Conservation (phyloP, 768 basidiomycete species). For the Boletus insuetus region DNA sequence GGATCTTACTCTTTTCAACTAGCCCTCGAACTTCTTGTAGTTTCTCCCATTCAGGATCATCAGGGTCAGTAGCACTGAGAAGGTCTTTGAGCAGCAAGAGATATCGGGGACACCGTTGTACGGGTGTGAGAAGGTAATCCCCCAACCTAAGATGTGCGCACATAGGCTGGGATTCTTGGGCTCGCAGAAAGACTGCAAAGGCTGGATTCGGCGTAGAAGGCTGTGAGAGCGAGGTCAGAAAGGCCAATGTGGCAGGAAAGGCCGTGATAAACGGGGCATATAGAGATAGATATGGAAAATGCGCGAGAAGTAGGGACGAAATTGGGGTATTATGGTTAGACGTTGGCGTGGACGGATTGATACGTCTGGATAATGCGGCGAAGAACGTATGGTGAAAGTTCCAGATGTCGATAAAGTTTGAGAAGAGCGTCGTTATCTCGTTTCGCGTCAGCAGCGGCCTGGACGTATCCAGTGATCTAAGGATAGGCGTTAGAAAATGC, state of each 20-base stretch:
- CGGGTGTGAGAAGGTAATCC: conserved; percentile 84
- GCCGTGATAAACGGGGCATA: conserved; percentile 84
- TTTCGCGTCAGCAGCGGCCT: conserved; percentile 67
- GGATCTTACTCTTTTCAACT: conserved; percentile 65
- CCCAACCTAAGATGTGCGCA: conserved; percentile 75
- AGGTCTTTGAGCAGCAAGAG: conserved; percentile 81
- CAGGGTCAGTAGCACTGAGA: conserved; percentile 58
- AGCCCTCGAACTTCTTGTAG: conserved; percentile 59
- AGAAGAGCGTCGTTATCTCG: conserved; percentile 72
- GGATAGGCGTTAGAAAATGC: conserved; percentile 83
- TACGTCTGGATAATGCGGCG: conserved; percentile 50
- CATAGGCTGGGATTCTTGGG: conserved; percentile 63
- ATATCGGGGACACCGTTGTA: conserved; percentile 87
- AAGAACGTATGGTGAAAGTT: conserved; percentile 80
- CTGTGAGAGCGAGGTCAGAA: conserved; percentile 53
- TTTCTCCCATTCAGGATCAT: conserved; percentile 65
- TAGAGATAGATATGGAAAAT: conserved; percentile 86
- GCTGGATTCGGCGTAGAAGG: conserved; percentile 38
- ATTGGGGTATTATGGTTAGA: conserved; percentile 38
- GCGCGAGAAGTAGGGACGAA: conserved; percentile 65
- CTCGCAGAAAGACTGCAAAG: conserved; percentile 62
- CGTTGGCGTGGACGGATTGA: conserved; percentile 20
- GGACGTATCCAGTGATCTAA: conserved; percentile 66
- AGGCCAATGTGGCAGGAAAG: conserved; percentile 64
- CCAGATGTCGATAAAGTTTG: conserved; percentile 91